These are phyloP conservation scores for Mycocentrospora acerina DNA, from an alignment of 2,329 filamentous ascomycete genomes.

Conservation along the genomic window DNA sequence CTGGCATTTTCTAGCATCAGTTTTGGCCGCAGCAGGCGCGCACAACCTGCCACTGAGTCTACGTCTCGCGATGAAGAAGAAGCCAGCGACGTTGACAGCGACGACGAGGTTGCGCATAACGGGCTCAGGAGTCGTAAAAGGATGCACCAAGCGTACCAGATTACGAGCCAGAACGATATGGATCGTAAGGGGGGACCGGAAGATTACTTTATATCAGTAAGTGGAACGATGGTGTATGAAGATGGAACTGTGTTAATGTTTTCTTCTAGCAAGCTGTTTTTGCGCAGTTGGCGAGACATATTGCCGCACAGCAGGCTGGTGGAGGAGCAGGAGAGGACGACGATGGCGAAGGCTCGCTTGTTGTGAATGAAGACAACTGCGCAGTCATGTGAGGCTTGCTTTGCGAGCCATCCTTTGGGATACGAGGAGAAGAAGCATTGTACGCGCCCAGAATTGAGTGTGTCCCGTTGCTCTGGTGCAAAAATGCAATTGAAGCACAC, in stretches of 20 bases:
- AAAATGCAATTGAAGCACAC: too few relatives aligned
- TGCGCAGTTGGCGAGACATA: slow-evolving; percentile 39
- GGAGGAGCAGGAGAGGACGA: slow-evolving; percentile 17
- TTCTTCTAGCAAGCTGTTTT: slow-evolving; percentile 28
- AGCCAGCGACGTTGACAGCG: slow-evolving; percentile 27
- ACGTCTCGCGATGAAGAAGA: slow-evolving; percentile 8
- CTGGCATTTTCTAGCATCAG: slow-evolving; percentile 44
- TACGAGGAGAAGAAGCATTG: too few relatives aligned
- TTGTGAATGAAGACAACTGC: slow-evolving; percentile 37
- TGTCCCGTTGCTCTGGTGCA: too few relatives aligned
- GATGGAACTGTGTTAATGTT: neutral
- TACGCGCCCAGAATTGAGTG: too few relatives aligned
- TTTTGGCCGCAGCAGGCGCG: slow-evolving; percentile 21
- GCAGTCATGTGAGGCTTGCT: slow-evolving; percentile 23
- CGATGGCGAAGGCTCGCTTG: slow-evolving; percentile 23
- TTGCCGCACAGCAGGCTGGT: slow-evolving; percentile 25
- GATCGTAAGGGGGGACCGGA: slow-evolving; percentile 59
- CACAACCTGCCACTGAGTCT: slow-evolving; percentile 7
- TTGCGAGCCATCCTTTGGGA: neutral
- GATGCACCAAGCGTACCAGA: slow-evolving; percentile 62
- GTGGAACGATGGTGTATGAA: slow-evolving; percentile 16
- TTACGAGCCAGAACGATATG: slow-evolving; percentile 63
- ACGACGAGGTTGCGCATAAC: slow-evolving; percentile 42
- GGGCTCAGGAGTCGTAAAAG: slow-evolving; percentile 60
- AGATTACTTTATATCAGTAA: slow-evolving; percentile 59